These are phyloP conservation scores for Pseudonectria buxi DNA, from an alignment of 2,329 filamentous ascomycete genomes.

Conservation along the genomic window DNA sequence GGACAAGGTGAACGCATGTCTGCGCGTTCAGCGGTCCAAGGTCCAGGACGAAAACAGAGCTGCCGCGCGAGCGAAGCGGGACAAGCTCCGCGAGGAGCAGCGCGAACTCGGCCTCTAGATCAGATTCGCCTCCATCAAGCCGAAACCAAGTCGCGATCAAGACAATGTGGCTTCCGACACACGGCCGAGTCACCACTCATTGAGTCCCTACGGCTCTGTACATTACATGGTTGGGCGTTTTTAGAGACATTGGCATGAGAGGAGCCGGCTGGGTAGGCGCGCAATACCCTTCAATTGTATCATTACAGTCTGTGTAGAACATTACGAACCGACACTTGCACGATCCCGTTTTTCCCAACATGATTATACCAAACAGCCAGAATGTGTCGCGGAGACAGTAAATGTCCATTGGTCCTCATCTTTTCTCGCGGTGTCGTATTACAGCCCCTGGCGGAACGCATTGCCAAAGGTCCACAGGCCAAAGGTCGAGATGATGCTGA, in stretches of 20 bases:
- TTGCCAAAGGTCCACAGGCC: constrained; percentile 75
- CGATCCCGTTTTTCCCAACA: too few species aligned
- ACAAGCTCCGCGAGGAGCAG: constrained; percentile 68
- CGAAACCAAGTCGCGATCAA: neutral
- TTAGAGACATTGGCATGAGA: constrained; percentile 3
- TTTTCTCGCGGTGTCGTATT: constrained; percentile 3
- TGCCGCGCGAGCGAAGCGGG: constrained; percentile 59
- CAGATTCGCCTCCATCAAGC: neutral
- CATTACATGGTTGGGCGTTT: constrained; percentile 12
- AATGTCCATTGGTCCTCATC: neutral
- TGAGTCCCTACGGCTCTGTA: constrained; percentile 5
- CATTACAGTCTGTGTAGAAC: neutral
- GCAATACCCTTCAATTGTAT: neutral
- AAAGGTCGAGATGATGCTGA: constrained; percentile 73
- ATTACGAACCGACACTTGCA: too few species aligned
- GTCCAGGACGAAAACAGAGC: constrained; percentile 69
- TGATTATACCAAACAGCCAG: too few species aligned
- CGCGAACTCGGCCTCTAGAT: constrained; percentile 37
- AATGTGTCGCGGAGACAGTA: too few species aligned
- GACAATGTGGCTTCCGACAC: neutral
- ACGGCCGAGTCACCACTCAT: constrained; percentile 1
- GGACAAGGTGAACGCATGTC: constrained; percentile 73
- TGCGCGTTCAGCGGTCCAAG: constrained; percentile 73
- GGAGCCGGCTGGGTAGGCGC: too few species aligned
- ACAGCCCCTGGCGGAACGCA: constrained; percentile 47